Percentiles rank a stretch among this genome's conserved stretches.
These are phyloP conservation scores for Wickerhamomyces sp. DNA, from an alignment of 1,139 yeast genomes.

Conservation along the genomic window DNA sequence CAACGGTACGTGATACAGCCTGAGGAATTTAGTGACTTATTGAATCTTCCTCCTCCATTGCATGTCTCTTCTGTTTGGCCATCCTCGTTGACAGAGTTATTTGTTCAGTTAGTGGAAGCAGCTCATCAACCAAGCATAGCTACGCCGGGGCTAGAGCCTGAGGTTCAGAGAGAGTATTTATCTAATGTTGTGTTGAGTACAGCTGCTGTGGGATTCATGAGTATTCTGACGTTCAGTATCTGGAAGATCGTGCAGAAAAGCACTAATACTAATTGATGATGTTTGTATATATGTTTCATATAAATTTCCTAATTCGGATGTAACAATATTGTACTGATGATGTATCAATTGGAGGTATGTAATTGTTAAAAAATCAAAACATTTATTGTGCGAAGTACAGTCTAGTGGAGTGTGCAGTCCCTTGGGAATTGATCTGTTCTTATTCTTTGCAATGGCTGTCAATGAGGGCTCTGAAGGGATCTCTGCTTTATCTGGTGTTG, in stretches of 20 bases:
- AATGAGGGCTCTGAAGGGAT: too few species aligned
- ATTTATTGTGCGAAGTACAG: too few species aligned
- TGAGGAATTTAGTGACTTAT: slow-evolving; percentile 67
- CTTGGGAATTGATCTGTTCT: too few species aligned
- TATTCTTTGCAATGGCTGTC: too few species aligned
- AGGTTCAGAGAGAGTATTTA: slow-evolving; percentile 45
- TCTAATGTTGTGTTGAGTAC: slow-evolving; percentile 54
- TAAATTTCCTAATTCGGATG: neutral
- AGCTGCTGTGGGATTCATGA: slow-evolving; percentile 62
- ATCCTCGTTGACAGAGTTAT: slow-evolving; percentile 76
- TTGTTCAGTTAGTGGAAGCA: slow-evolving; percentile 84
- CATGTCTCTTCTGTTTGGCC: slow-evolving; percentile 92
- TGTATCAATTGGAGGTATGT: neutral
- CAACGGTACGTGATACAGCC: slow-evolving; percentile 86
- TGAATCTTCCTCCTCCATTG: slow-evolving; percentile 59
- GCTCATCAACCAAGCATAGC: slow-evolving; percentile 74
- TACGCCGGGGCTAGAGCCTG: slow-evolving; percentile 79
- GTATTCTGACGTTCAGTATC: slow-evolving; percentile 56
- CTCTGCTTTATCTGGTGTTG: slow-evolving; percentile 4
- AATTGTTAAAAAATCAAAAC: neutral
- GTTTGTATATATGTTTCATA: neutral
- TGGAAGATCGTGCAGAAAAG: slow-evolving; percentile 40
- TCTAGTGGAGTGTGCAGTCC: too few species aligned
- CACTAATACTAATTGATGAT: neutral
- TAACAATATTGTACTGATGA: neutral